These are phyloP conservation scores for Dendrobium officinale DNA, from an alignment of 106 monocot species.

Conservation along the genomic window DNA sequence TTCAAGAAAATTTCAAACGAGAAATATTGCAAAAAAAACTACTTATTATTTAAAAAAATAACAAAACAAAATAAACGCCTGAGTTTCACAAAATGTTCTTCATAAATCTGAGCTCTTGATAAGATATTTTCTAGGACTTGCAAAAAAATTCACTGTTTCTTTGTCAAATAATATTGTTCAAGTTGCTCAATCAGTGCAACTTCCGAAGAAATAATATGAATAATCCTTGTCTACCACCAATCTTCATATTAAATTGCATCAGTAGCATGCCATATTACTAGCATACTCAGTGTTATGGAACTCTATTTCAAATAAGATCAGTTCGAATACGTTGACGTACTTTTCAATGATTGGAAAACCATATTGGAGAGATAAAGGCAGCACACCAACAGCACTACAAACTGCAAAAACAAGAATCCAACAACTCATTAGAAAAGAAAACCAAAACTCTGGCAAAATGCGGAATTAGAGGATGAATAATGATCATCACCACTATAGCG, in stretches of 20 bases:
- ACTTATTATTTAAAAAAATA: neutral
- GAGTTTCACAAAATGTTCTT: neutral
- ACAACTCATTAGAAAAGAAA: neutral
- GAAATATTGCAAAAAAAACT: neutral
- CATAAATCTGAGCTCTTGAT: neutral
- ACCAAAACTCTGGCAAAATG: neutral
- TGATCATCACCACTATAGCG: conserved; percentile 80
- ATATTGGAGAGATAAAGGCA: conserved; percentile 93
- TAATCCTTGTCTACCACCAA: neutral
- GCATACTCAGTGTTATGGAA: neutral
- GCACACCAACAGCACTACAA: conserved; percentile 98
- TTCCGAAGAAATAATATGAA: neutral
- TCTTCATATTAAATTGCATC: neutral
- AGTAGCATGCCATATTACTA: neutral
- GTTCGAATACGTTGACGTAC: conserved; percentile 38
- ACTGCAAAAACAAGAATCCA: conserved; percentile 50
- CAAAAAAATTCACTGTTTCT: neutral
- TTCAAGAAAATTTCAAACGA: neutral
- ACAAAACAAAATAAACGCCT: neutral
- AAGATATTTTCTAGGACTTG: neutral
- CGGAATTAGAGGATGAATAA: neutral
- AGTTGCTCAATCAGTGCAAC: neutral
- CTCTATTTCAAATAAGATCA: neutral
- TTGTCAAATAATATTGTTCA: neutral
- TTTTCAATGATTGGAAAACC: conserved; percentile 83